Evolutionary conservation across 768 basidiomycete species (phyloP).

Genomic region (Suillus weaverae): DNA sequence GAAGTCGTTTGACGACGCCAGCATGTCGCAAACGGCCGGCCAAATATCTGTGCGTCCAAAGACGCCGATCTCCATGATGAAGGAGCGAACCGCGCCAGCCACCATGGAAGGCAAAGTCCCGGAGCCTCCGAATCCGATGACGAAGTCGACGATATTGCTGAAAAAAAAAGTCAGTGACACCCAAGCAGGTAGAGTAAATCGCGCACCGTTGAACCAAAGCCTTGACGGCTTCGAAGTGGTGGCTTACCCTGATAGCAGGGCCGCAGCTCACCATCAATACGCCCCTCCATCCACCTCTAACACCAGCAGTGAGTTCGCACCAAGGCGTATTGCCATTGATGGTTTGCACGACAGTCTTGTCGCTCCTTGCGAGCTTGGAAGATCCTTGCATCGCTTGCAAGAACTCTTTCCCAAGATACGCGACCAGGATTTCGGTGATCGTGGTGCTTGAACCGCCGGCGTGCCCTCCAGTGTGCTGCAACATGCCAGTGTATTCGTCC

Average conservation of each 20-base stretch:
- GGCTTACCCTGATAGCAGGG: background rate
- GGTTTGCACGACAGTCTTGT: background rate
- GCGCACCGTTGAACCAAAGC: background rate
- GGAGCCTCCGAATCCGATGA: background rate
- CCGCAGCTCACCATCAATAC: background rate
- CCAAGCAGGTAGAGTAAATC: fast-evolving
- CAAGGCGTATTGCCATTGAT: background rate
- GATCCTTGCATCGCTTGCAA: background rate
- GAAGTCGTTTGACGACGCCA: background rate
- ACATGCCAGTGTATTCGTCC: background rate
- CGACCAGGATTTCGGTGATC: background rate
- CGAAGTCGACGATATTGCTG: background rate
- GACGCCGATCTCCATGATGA: background rate
- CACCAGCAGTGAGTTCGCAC: background rate
- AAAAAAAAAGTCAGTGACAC: background rate
- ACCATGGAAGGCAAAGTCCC: background rate
- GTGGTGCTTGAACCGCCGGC: background rate
- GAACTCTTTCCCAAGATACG: background rate
- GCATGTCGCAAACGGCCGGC: background rate
- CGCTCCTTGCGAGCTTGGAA: background rate
- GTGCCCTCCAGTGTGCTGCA: background rate
- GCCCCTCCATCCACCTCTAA: background rate
- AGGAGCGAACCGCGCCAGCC: background rate
- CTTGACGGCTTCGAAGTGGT: background rate
- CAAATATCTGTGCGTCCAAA: background rate